phyloP scores from a whole-genome alignment of 257 asterid genomes.

The Parsonsia alboflavescens region DNA sequence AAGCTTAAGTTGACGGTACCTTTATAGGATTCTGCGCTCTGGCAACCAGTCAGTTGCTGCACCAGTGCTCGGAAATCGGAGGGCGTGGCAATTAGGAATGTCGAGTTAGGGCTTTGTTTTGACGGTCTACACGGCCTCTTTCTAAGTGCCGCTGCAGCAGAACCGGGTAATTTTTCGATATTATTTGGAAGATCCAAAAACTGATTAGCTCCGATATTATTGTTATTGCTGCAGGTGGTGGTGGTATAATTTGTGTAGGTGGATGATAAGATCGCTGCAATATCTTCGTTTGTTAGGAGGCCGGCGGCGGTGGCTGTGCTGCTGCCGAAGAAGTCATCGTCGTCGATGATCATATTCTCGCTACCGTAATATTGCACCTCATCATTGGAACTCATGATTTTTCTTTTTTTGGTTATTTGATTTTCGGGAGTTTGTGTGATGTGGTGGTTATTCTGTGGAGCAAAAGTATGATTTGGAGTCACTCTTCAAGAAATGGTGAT shows the following conservation, averaged over 20 bases:
- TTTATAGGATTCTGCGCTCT: constrained; percentile 22
- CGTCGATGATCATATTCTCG: not conserved
- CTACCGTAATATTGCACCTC: not conserved
- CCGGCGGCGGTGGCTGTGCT: too few species aligned
- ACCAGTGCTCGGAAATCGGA: constrained; percentile 32
- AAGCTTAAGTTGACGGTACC: constrained; percentile 63
- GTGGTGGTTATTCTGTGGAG: not conserved
- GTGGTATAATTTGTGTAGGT: not conserved
- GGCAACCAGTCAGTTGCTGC: constrained; percentile 62
- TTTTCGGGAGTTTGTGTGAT: not conserved
- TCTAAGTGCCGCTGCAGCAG: not conserved
- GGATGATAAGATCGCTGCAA: not conserved
- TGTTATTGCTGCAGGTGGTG: too few species aligned
- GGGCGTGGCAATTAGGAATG: constrained; percentile 19
- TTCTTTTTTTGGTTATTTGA: not conserved
- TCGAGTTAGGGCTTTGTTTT: constrained; percentile 22
- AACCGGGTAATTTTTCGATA: constrained; percentile 4
- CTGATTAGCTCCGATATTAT: not conserved
- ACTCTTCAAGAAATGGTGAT: constrained; percentile 3
- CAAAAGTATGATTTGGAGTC: not conserved
- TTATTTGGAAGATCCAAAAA: not conserved
- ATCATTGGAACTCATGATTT: constrained; percentile 1
- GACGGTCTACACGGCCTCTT: constrained; percentile 25
- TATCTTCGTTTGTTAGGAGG: not conserved
- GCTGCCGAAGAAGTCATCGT: not conserved